Conservation (phyloP, 2,329 filamentous ascomycete species). For the Xylariaceae sp. region DNA sequence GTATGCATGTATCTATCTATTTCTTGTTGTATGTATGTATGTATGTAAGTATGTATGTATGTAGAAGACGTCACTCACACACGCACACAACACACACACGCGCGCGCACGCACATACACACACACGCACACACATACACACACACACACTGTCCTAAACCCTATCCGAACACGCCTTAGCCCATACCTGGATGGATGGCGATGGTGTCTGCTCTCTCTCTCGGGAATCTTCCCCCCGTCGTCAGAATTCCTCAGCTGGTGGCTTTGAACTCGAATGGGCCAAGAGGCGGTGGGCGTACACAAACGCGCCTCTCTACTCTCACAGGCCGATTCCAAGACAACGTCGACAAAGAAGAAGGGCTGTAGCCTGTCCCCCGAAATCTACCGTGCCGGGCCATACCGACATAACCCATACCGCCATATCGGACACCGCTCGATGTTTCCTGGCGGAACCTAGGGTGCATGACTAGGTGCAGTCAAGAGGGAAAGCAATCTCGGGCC, state of each 20-base stretch:
- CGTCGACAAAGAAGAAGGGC: slow-evolving; percentile 46
- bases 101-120: too few species aligned
- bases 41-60: too few species aligned
- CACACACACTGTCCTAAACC: slow-evolving; percentile 16
- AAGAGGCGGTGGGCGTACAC: slow-evolving; percentile 45
- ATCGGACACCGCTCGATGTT: slow-evolving; percentile 31
- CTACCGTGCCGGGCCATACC: too few species aligned
- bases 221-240: slow-evolving; percentile 25
- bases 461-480: slow-evolving; percentile 35
- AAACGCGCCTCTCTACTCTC: slow-evolving; percentile 40
- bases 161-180: slow-evolving; percentile 15
- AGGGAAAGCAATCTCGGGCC: slow-evolving; percentile 34
- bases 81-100: too few species aligned
- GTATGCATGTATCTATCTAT: too few species aligned
- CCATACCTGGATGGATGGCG: slow-evolving; percentile 8
- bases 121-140: too few species aligned
- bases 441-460: slow-evolving; percentile 32
- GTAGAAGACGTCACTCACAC: too few species aligned
- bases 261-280: slow-evolving; percentile 37
- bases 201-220: slow-evolving; percentile 15
- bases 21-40: too few species aligned
- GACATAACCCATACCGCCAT: too few species aligned
- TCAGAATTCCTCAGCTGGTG: slow-evolving; percentile 38
- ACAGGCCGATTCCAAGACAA: slow-evolving; percentile 46
- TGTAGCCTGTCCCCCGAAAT: too few species aligned